Percentiles rank a stretch among this genome's conserved stretches.
phyloP scores from a whole-genome alignment of 2,329 filamentous ascomycete species.

The Diaporthe longicolla region DNA sequence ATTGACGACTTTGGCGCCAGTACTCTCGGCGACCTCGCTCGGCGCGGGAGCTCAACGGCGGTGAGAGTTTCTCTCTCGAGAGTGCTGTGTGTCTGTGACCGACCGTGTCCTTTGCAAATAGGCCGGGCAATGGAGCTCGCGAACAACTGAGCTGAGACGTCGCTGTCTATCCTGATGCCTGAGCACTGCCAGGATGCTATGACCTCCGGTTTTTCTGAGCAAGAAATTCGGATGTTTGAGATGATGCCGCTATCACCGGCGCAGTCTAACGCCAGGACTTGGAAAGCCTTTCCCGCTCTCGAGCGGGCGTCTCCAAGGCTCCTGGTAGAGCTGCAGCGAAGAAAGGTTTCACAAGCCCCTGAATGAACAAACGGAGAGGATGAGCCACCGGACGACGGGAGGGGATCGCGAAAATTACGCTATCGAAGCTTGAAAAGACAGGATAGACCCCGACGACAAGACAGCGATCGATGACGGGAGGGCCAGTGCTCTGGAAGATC shows the following conservation, averaged over 20 bases:
- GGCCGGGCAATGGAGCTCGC: background rate
- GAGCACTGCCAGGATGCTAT: constrained; percentile 17
- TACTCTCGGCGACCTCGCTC: constrained; percentile 1
- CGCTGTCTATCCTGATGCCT: background rate
- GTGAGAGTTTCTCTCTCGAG: background rate
- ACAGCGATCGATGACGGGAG: background rate
- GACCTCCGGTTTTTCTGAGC: constrained; percentile 5
- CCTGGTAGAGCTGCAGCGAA: constrained; percentile 6
- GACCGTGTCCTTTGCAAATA: background rate
- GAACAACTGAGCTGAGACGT: background rate
- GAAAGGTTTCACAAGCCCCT: constrained; percentile 19
- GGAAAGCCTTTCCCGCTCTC: background rate
- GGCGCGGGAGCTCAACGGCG: background rate
- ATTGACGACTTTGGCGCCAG: background rate
- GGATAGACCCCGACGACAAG: background rate
- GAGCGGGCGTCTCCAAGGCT: background rate
- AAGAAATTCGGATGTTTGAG: constrained; percentile 30
- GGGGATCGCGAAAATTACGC: constrained; percentile 5
- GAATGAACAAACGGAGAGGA: background rate
- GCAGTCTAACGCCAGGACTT: constrained; percentile 20
- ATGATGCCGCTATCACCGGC: constrained; percentile 23
- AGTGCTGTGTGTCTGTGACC: background rate
- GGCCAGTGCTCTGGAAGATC: background rate
- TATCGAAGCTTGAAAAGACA: constrained; percentile 1
- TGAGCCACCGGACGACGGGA: constrained; percentile 8